phyloP scores from a whole-genome alignment of 2,329 filamentous ascomycete genomes.

The Aspergillus uvarum region DNA sequence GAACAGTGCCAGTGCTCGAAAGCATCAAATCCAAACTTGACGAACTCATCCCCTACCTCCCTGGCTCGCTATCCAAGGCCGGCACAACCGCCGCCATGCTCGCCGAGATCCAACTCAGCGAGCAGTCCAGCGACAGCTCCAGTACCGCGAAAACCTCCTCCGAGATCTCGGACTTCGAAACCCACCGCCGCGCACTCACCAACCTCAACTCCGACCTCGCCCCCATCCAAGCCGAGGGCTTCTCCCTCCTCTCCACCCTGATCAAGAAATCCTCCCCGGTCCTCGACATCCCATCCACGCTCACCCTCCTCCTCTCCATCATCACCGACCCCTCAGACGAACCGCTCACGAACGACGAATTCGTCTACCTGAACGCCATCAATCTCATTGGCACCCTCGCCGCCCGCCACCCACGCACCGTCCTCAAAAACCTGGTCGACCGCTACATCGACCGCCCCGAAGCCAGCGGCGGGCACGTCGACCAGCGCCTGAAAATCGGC shows the following conservation, averaged over 20 bases:
- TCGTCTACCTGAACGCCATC: constrained; percentile 46
- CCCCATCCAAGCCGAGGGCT: constrained; percentile 46
- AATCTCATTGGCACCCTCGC: constrained; percentile 43
- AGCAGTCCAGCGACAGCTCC: constrained; percentile 17
- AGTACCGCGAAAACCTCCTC: constrained; percentile 14
- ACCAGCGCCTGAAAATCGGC: constrained; percentile 44
- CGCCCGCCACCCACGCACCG: constrained; percentile 43
- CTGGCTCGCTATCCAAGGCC: constrained; percentile 35
- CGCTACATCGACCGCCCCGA: constrained; percentile 42
- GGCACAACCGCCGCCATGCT: constrained; percentile 45
- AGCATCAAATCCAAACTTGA: constrained; percentile 39
- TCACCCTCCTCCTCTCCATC: constrained; percentile 41
- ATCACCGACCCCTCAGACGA: constrained; percentile 35
- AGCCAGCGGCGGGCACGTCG: constrained; percentile 29
- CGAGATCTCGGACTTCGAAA: constrained; percentile 40
- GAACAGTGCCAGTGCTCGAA: constrained; percentile 30
- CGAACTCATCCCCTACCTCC: constrained; percentile 35
- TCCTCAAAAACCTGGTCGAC: constrained; percentile 42
- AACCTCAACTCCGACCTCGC: constrained; percentile 42
- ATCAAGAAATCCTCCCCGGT: constrained; percentile 44
- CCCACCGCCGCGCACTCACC: constrained; percentile 42
- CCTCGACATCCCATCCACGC: constrained; percentile 45
- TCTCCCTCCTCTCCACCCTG: constrained; percentile 41
- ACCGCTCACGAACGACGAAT: constrained; percentile 39
- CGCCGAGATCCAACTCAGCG: constrained; percentile 41